Evolutionary conservation across 2,329 filamentous ascomycete genomes (phyloP).

Genomic region (Fusarium sp.): DNA sequence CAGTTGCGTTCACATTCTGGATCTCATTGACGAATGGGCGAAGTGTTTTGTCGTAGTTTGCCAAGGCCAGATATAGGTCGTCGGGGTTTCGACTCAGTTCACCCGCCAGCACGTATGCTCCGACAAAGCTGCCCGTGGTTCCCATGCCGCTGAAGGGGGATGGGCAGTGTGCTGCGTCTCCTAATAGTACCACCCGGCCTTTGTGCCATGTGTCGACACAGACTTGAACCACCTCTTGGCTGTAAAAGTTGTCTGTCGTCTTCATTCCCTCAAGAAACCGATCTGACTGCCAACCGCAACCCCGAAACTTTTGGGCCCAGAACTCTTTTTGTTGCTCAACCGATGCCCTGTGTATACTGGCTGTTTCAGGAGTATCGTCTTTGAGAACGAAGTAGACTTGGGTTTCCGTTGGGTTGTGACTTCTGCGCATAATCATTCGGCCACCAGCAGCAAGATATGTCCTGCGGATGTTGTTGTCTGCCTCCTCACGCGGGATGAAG

Average conservation of each 20-base stretch:
- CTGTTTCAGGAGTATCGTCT: conserved; percentile 5
- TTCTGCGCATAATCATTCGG: conserved; percentile 31
- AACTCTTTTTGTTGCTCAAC: conserved; percentile 30
- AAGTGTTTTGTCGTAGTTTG: conserved; percentile 21
- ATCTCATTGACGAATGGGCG: conserved; percentile 25
- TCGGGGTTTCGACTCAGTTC: conserved; percentile 23
- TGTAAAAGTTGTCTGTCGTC: conserved; percentile 27
- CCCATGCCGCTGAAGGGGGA: conserved; percentile 34
- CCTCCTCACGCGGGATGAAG: conserved; percentile 24
- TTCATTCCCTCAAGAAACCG: conserved; percentile 28
- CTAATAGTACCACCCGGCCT: conserved; percentile 10
- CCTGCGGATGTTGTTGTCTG: conserved; percentile 26
- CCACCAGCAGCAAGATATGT: conserved; percentile 14
- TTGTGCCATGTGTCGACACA: conserved; percentile 18
- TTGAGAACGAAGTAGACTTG: conserved; percentile 31
- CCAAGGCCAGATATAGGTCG: conserved; percentile 13
- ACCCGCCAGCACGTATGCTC: conserved; percentile 27
- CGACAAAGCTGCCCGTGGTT: conserved; percentile 19
- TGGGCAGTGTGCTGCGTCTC: conserved; percentile 27
- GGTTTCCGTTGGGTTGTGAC: conserved; percentile 27
- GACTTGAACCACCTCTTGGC: conserved; percentile 27
- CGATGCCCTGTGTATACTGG: conserved; percentile 15
- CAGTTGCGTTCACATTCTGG: conserved; percentile 14
- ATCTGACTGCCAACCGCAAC: conserved; percentile 21
- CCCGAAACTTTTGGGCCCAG: conserved; percentile 14